Percentiles rank a stretch among this genome's conserved stretches.
Evolutionary conservation across 179 eudicot genomes (phyloP).

Genomic region (Gypsophila paniculata): DNA sequence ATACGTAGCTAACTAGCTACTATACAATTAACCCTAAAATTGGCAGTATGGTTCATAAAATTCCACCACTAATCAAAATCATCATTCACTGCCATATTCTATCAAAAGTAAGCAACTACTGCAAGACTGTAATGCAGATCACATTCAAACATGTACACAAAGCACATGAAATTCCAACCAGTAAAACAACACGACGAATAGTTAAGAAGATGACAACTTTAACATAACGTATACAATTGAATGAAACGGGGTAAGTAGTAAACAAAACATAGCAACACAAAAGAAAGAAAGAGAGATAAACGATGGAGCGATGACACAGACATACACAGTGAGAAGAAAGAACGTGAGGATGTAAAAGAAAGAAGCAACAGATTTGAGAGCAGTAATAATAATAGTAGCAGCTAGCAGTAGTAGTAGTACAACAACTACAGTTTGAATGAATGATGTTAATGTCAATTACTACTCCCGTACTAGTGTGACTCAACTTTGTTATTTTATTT

Average conservation of each 20-base stretch:
- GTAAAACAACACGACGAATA: not conserved
- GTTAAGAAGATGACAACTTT: slow-evolving; percentile 12
- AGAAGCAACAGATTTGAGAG: not conserved
- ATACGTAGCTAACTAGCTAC: too few relatives aligned
- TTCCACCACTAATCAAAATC: not conserved
- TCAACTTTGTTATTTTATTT: too few relatives aligned
- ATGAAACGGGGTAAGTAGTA: too few relatives aligned
- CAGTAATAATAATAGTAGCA: too few relatives aligned
- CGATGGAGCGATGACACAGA: too few relatives aligned
- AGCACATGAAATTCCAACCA: not conserved
- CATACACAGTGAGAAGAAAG: not conserved
- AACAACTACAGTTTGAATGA: not conserved
- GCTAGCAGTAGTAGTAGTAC: too few relatives aligned
- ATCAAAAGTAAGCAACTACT: not conserved
- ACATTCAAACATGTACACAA: slow-evolving; percentile 1
- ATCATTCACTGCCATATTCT: not conserved
- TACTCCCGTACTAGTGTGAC: too few relatives aligned
- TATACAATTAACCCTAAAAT: not conserved
- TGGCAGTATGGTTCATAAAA: not conserved
- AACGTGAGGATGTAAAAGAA: not conserved
- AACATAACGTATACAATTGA: not conserved
- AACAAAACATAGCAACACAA: too few relatives aligned
- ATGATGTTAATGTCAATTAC: too few relatives aligned
- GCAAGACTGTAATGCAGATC: not conserved
- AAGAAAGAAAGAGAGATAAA: too few relatives aligned